phyloP scores from a whole-genome alignment of 2,329 filamentous ascomycete genomes.

The Hypomyces rosellus region DNA sequence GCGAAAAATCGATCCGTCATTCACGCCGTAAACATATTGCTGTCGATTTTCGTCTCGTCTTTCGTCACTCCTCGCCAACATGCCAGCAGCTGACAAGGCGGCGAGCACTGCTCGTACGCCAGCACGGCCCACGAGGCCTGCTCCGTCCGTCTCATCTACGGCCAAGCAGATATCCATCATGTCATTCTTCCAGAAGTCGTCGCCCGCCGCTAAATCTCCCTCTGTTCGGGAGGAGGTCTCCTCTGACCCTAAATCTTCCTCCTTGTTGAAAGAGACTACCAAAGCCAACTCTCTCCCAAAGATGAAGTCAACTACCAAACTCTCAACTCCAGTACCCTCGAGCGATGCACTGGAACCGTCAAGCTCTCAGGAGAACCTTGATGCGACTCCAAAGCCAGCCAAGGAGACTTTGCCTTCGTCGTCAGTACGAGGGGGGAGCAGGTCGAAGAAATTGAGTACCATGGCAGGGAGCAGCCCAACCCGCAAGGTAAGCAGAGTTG shows the following conservation, averaged over 20 bases:
- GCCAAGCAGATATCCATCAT: conserved; percentile 38
- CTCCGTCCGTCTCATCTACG: conserved; percentile 24
- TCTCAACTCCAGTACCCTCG: conserved; percentile 68
- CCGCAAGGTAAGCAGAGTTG: conserved; percentile 58
- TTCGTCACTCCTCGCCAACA: conserved; percentile 14
- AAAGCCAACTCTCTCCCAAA: conserved; percentile 36
- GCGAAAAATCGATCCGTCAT: no score
- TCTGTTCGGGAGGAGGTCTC: conserved; percentile 27
- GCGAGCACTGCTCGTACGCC: conserved; percentile 26
- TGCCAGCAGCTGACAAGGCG: conserved; percentile 24
- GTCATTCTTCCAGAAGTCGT: conserved; percentile 40
- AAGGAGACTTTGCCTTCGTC: neutral
- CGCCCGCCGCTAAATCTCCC: conserved; percentile 27
- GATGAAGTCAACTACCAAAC: conserved; percentile 37
- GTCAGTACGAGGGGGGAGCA: neutral
- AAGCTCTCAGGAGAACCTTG: conserved; percentile 62
- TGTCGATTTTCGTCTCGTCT: neutral
- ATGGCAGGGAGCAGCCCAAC: conserved; percentile 61
- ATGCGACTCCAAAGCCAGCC: conserved; percentile 22
- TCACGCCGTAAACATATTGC: neutral
- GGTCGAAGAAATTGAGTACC: conserved; percentile 10
- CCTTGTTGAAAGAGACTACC: conserved; percentile 36
- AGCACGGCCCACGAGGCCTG: conserved; percentile 25
- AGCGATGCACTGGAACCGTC: conserved; percentile 66
- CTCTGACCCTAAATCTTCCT: conserved; percentile 24